These are phyloP conservation scores for Metschnikowia hibisci DNA, from an alignment of 805 yeast genomes.

Conservation along the genomic window DNA sequence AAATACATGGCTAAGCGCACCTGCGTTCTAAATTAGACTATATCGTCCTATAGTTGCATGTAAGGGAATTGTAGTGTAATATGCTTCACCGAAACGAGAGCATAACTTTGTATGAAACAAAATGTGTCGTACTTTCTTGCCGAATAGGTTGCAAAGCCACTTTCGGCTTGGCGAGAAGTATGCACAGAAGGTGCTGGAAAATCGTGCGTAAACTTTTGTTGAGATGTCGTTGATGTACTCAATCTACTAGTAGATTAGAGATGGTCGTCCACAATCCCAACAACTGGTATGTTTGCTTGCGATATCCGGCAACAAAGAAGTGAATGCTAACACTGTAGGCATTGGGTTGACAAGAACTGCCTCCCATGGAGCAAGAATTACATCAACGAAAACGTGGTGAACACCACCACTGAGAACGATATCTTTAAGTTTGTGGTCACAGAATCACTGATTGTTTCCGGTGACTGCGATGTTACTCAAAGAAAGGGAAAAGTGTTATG, in stretches of 20 bases:
- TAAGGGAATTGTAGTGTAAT: too few species aligned
- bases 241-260: background rate
- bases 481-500: constrained; percentile 79
- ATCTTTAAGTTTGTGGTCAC: constrained; percentile 27
- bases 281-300: constrained; percentile 47
- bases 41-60: background rate
- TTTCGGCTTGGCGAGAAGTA: background rate
- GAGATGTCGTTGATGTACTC: background rate
- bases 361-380: constrained; percentile 59
- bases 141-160: background rate
- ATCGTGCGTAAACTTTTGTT: constrained; percentile 1
- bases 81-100: too few species aligned
- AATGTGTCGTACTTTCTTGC: background rate
- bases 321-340: constrained; percentile 40
- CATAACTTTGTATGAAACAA: background rate
- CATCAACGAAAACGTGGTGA: constrained; percentile 37
- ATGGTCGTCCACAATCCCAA: constrained; percentile 73
- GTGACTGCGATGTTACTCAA: constrained; percentile 82
- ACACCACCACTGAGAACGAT: constrained; percentile 26
- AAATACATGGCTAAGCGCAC: constrained; percentile 1
- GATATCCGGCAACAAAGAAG: background rate
- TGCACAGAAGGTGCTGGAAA: constrained; percentile 5
- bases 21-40: background rate
- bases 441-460: constrained; percentile 43
- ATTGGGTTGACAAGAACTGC: constrained; percentile 69